Conservation (phyloP, 768 basidiomycete genomes). For the Suillus clintonianus region DNA sequence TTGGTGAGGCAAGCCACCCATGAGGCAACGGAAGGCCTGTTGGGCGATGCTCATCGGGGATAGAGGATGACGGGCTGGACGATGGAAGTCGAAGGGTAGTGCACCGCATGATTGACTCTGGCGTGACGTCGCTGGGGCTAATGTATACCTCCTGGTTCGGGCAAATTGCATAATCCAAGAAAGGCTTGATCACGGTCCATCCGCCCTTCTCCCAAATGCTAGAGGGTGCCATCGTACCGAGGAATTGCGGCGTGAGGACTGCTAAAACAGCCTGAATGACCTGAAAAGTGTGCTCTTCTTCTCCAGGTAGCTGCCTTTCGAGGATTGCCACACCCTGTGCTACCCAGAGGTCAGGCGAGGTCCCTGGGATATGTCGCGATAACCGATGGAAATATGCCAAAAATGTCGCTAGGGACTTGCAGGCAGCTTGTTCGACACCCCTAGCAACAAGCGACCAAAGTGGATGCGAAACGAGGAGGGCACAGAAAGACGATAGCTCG, state of each 20-base stretch:
- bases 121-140: constrained; percentile 51
- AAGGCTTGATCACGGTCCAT: constrained; percentile 47
- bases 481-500: constrained; percentile 54
- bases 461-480: constrained; percentile 48
- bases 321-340: constrained; percentile 65
- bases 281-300: constrained; percentile 59
- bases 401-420: constrained; percentile 56
- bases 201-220: constrained; percentile 55
- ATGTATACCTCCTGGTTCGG: constrained; percentile 45
- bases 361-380: constrained; percentile 57
- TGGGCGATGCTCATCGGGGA: constrained; percentile 23
- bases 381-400: constrained; percentile 57
- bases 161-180: constrained; percentile 51
- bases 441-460: constrained; percentile 44
- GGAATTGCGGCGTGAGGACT: constrained; percentile 18
- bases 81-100: constrained; percentile 54
- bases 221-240: constrained; percentile 30
- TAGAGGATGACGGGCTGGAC: not conserved
- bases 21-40: constrained; percentile 48
- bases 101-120: constrained; percentile 54
- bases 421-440: constrained; percentile 9
- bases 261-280: constrained; percentile 33
- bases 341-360: constrained; percentile 62
- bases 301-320: constrained; percentile 63
- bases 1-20: constrained; percentile 70